phyloP scores from a whole-genome alignment of 2,329 filamentous ascomycete species.

The Coniochaeta pulveracea region DNA sequence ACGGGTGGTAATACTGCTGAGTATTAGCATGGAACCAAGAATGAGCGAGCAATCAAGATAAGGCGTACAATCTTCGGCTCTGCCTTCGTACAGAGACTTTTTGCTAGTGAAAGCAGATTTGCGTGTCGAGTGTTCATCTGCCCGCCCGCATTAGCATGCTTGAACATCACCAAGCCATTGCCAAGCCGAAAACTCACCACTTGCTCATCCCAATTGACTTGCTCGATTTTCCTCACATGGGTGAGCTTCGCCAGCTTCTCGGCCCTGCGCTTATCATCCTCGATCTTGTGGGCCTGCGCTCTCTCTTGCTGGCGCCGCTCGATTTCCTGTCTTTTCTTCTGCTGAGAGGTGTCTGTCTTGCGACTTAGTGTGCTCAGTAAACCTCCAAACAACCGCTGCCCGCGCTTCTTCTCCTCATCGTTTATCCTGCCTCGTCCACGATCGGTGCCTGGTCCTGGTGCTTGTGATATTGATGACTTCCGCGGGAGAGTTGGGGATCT shows the following conservation, averaged over 20 bases:
- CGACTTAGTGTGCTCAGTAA: slow-evolving; percentile 67
- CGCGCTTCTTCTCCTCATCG: slow-evolving; percentile 73
- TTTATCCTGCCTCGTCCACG: slow-evolving; percentile 12
- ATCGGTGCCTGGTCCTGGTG: background rate
- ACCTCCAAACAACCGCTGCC: slow-evolving; percentile 76
- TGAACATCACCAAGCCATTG: background rate
- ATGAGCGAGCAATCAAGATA: slow-evolving; percentile 1
- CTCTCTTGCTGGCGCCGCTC: slow-evolving; percentile 73
- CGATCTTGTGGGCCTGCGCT: slow-evolving; percentile 58
- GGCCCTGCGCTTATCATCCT: slow-evolving; percentile 56
- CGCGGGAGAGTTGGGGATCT: slow-evolving; percentile 1
- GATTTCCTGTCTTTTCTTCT: slow-evolving; percentile 66
- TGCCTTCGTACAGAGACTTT: slow-evolving; percentile 60
- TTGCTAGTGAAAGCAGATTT: slow-evolving; percentile 60
- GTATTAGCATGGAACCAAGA: too few relatives aligned
- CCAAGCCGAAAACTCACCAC: slow-evolving; percentile 43
- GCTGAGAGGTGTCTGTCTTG: slow-evolving; percentile 41
- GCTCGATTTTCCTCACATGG: slow-evolving; percentile 52
- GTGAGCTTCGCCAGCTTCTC: slow-evolving; percentile 54
- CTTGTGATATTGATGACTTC: background rate
- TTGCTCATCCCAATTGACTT: slow-evolving; percentile 64
- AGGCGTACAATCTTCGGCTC: slow-evolving; percentile 61
- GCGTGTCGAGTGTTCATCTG: slow-evolving; percentile 68
- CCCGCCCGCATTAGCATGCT: slow-evolving; percentile 13
- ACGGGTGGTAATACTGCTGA: slow-evolving; percentile 75